Evolutionary conservation across 495 filamentous ascomycete genomes (phyloP).

Genomic region (Neurospora intermedia): DNA sequence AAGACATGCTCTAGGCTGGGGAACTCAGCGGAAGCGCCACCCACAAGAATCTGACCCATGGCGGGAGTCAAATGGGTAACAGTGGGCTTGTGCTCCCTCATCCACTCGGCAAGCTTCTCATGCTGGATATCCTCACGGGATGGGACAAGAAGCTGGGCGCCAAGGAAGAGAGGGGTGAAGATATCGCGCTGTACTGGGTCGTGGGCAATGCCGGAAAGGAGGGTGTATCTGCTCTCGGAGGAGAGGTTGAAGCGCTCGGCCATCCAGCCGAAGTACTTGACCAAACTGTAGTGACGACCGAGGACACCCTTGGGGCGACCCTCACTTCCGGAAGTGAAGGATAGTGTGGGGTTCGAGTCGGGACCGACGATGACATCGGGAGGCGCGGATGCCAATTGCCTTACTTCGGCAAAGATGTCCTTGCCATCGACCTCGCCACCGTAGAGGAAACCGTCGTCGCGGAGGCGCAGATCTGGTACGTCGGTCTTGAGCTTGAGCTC

Average conservation of each 20-base stretch:
- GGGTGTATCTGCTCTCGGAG: slow-evolving; percentile 68
- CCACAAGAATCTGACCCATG: slow-evolving; percentile 92
- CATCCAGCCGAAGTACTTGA: slow-evolving; percentile 94
- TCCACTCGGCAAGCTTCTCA: slow-evolving; percentile 86
- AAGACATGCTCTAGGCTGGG: slow-evolving; percentile 70
- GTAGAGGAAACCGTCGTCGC: slow-evolving; percentile 59
- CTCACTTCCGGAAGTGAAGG: slow-evolving; percentile 81
- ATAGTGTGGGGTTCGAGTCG: slow-evolving; percentile 73
- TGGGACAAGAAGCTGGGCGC: slow-evolving; percentile 72
- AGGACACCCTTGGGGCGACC: slow-evolving; percentile 66
- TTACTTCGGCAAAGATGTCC: slow-evolving; percentile 53
- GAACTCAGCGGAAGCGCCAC: slow-evolving; percentile 69
- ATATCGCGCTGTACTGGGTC: slow-evolving; percentile 91
- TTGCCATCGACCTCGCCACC: slow-evolving; percentile 56
- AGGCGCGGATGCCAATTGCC: slow-evolving; percentile 39
- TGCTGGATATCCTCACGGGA: slow-evolving; percentile 78
- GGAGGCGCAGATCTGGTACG: slow-evolving; percentile 64
- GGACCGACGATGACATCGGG: slow-evolving; percentile 80
- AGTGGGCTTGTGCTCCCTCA: slow-evolving; percentile 65
- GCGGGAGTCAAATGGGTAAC: slow-evolving; percentile 90
- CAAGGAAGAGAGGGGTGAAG: slow-evolving; percentile 86
- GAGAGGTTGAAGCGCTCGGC: slow-evolving; percentile 65
- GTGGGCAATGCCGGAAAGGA: slow-evolving; percentile 77
- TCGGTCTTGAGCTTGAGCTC: slow-evolving; percentile 63
- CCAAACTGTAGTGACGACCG: slow-evolving; percentile 78